Base-by-base conservation (phyloP, 2,329 filamentous ascomycete genomes). In the Beauveria sp. region DNA sequence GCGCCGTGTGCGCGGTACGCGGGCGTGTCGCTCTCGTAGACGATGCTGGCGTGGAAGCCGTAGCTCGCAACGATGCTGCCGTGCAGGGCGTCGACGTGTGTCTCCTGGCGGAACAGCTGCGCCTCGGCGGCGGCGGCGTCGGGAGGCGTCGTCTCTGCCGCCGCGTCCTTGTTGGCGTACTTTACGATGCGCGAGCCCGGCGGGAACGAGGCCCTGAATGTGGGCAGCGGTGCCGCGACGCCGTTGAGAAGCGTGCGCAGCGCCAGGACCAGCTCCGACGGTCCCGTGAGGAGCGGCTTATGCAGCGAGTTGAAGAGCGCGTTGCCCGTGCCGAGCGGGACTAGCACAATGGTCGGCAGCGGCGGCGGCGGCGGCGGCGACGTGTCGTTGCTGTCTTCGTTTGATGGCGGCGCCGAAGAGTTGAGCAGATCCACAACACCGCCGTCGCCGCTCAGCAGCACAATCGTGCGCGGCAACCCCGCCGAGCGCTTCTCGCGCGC, bases 41-140 rank as follows among this genome's bases (percentile, higher is more conserved):
- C 91, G 3, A 97, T 81, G 47, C 88, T 86, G 34, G 92, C 90
- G 70, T 97, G 93, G 69, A 97, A 85, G 22, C 90, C 93, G 82
- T 96, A 96, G 72, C 89, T 94, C 50, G 87, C 88, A 2, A 97
- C 92, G 24, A 97, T 91, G 26, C 88, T 89, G 28, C 91, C 92
- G 67, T 89, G 83, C 26, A 88, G 76, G 51, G 73, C 71, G 0
- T 71, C 68, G 5, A 79, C 72, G 1, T 65, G 61, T 10, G 72
- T 68, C 37, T 72, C 67, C n/a, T 72, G 61, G 54, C 72, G 71
- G 3, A 67, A 62, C 7, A 69, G 55, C 7, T 65, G 61, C 3
- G 65, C 54, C 5, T 56, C 40, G 40, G 53, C 52, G 22, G 44
- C 58, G 3, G 66, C 55, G 3, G 55, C 37, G 26, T 55, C 52